A percentile compares a stretch with the other conserved stretches of the same genome.
Conservation (phyloP, 352 stramenopile species). For the Blastocystis sp. region DNA sequence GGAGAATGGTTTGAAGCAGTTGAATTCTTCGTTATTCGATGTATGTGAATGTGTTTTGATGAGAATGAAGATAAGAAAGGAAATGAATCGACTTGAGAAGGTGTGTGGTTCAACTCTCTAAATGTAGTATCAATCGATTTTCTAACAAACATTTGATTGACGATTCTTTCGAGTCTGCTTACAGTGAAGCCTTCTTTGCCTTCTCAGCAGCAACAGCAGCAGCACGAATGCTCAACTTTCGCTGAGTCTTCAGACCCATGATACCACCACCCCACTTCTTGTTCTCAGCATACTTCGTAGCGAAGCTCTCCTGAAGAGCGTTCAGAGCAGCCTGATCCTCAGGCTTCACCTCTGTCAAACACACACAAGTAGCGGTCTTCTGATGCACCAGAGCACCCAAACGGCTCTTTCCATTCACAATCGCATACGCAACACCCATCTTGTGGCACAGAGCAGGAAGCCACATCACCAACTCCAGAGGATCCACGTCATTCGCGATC, state of each 20-base stretch:
- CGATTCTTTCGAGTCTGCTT: neutral
- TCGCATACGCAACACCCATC: slow-evolving; percentile 97
- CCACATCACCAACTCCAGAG: slow-evolving; percentile 78
- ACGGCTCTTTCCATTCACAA: slow-evolving; percentile 97
- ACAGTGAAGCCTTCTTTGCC: slow-evolving; percentile 85
- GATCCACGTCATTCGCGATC: slow-evolving; percentile 96
- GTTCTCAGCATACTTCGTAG: slow-evolving; percentile 94
- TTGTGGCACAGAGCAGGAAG: slow-evolving; percentile 76
- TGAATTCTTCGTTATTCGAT: neutral
- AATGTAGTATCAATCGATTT: neutral
- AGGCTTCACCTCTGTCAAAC: slow-evolving; percentile 91
- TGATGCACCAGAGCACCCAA: slow-evolving; percentile 95
- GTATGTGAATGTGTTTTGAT: neutral
- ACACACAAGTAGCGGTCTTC: slow-evolving; percentile 89
- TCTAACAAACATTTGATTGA: slow-evolving; percentile 32
- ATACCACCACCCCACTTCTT: slow-evolving; percentile 97
- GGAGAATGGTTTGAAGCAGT: neutral
- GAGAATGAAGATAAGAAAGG: neutral
- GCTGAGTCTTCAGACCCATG: slow-evolving; percentile 99
- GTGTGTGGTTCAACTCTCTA: too few relatives aligned
- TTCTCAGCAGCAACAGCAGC: slow-evolving; percentile 92
- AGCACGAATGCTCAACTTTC: slow-evolving; percentile 94
- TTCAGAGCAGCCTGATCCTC: slow-evolving; percentile 93
- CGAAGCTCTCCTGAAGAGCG: slow-evolving; percentile 83
- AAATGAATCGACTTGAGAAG: neutral